These are phyloP conservation scores for Picea engelmannii DNA, from an alignment of 83 land plant species.

Conservation along the genomic window DNA sequence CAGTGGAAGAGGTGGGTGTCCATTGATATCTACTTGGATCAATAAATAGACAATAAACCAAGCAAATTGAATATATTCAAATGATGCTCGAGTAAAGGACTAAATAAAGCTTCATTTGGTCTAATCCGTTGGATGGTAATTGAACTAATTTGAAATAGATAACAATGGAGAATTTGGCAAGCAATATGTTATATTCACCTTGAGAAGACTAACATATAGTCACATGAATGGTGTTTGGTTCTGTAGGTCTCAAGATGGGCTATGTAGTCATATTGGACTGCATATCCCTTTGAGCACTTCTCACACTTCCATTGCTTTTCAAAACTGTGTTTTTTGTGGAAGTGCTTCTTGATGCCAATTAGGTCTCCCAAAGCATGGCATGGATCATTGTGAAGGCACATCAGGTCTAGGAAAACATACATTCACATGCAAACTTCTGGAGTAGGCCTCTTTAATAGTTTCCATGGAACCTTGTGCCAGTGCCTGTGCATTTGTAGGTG, in stretches of 20 bases:
- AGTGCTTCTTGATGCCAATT: constrained; percentile 49
- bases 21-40: too few relatives aligned
- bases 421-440: constrained; percentile 24
- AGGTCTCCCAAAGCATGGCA: constrained; percentile 49
- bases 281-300: not conserved
- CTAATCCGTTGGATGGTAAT: too few relatives aligned
- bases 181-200: constrained; percentile 20
- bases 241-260: constrained; percentile 45
- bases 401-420: constrained; percentile 31
- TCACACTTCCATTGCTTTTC: constrained; percentile 8
- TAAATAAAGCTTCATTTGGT: too few relatives aligned
- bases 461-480: constrained; percentile 45
- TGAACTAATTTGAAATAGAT: too few relatives aligned
- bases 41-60: too few relatives aligned
- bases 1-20: too few relatives aligned
- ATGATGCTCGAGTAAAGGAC: too few relatives aligned
- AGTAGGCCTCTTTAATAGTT: constrained; percentile 27
- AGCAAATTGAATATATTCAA: too few relatives aligned
- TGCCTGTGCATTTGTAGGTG: constrained; percentile 24
- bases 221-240: constrained; percentile 44
- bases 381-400: constrained; percentile 43
- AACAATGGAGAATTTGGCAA: too few relatives aligned
- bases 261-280: constrained; percentile 47
- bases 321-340: constrained; percentile 31
- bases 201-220: constrained; percentile 40